Evolutionary conservation across 2,329 filamentous ascomycete genomes (phyloP), one percentile per base, ranked within the genome.

Genomic region (Ophidiomyces ophidiicola): DNA sequence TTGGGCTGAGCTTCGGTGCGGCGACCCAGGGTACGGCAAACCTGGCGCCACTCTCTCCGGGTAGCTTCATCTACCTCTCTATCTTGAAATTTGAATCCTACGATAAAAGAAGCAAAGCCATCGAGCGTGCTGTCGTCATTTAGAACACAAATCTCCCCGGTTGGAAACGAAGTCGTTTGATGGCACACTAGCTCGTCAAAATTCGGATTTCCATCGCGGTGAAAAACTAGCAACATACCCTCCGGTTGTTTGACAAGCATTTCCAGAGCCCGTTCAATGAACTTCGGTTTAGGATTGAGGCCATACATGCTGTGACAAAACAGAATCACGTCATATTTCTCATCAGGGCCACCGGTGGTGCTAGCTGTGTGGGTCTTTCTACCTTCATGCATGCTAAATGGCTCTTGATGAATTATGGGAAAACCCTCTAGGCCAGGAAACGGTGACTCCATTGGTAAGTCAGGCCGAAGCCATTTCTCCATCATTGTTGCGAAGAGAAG

Each of bases 231-330:
- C 1, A 74, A 63, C 18, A 72, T 50, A 39, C 49, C 59, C 41
- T 55, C 45, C 44, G 58, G 53, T 21, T 48, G 41, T n/a, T n/a
- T n/a, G n/a, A n/a, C n/a, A 21, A 78, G 68, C 63, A 73, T 60
- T 12, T 53, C 47, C 5, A 78, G 50, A 1, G 69, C 64, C 12
- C 44, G 47, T 50, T 67, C 51, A 44, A 79, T 65, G 43, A 62
- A 64, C 1, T 11, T 50, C n/a, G 45, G 48, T 46, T 72, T 70
- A 2, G 62, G 61, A 0, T 60, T 61, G 67, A 78, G 70, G 43
- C 71, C 72, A 46, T 78, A 77, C 67, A 78, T 68, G 57, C 75
- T 76, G 51, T 78, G 74, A 46, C 73, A 78, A 54, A 79, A 75
- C 3, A 80, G 49, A n/a, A 79, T 52, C 29, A 77, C 10, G 46